phyloP scores from a whole-genome alignment of 208 protist genomes.

The Lotmaria passim region DNA sequence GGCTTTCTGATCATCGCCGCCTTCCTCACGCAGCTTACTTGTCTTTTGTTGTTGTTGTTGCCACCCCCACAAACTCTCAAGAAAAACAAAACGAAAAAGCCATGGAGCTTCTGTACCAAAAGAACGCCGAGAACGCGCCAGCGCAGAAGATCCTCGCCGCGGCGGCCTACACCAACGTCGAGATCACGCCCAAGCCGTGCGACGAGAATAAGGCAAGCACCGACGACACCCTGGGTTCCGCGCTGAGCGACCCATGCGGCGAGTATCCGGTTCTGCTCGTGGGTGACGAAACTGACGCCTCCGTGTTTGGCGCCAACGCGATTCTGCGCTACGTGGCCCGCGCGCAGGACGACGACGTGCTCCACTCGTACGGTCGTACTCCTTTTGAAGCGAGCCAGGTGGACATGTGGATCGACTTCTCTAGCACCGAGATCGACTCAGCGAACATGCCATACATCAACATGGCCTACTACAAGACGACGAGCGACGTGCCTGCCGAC shows the following conservation, averaged over 20 bases:
- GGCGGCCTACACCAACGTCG: slow-evolving; percentile 63
- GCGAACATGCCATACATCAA: slow-evolving; percentile 55
- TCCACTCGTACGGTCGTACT: slow-evolving; percentile 76
- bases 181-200: slow-evolving; percentile 28
- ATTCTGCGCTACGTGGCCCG: slow-evolving; percentile 84
- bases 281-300: slow-evolving; percentile 42
- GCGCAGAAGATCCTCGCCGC: slow-evolving; percentile 60
- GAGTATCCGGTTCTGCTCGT: slow-evolving; percentile 77
- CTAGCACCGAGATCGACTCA: slow-evolving; percentile 67
- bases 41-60: not conserved
- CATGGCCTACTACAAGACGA: slow-evolving; percentile 44
- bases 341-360: slow-evolving; percentile 33
- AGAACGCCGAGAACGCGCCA: slow-evolving; percentile 55
- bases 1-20: not conserved
- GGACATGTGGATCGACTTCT: slow-evolving; percentile 89
- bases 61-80: not conserved
- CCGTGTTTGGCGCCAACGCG: slow-evolving; percentile 85
- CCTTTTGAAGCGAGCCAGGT: slow-evolving; percentile 80
- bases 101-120: slow-evolving; percentile 54
- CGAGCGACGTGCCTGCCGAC: slow-evolving; percentile 27
- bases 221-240: slow-evolving; percentile 55
- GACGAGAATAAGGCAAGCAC: slow-evolving; percentile 50
- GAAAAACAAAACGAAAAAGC: not conserved
- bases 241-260: slow-evolving; percentile 71
- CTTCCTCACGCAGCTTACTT: not conserved